These are phyloP conservation scores for Phytophthora chlamydospora DNA, from an alignment of 352 stramenopile genomes.

Conservation along the genomic window DNA sequence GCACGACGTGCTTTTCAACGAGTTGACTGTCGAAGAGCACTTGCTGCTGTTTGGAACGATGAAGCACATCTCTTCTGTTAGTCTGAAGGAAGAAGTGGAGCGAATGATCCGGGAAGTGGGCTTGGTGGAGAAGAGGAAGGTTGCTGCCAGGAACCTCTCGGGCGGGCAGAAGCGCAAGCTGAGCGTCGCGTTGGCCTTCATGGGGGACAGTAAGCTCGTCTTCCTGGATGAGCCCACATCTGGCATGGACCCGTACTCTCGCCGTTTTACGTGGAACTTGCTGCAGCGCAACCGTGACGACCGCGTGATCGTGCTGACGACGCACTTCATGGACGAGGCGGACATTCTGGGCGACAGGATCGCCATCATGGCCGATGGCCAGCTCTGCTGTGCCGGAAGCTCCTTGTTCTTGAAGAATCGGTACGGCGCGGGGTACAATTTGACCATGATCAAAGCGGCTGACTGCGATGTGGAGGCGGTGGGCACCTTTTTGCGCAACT, in stretches of 20 bases:
- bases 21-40: conserved; percentile 96
- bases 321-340: conserved; percentile 90
- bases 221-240: conserved; percentile 94
- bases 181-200: conserved; percentile 94
- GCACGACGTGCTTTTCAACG: conserved; percentile 95
- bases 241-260: conserved; percentile 96
- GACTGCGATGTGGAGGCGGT: conserved; percentile 44
- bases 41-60: conserved; percentile 93
- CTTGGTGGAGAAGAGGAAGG: conserved; percentile 88
- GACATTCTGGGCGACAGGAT: conserved; percentile 81
- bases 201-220: conserved; percentile 92
- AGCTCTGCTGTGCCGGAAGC: conserved; percentile 84
- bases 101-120: conserved; percentile 83
- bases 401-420: conserved; percentile 94
- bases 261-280: conserved; percentile 95
- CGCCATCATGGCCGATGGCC: conserved; percentile 93
- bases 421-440: conserved; percentile 92
- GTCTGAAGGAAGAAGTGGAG: conserved; percentile 57
- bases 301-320: conserved; percentile 86
- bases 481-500: conserved; percentile 47
- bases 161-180: conserved; percentile 97
- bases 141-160: conserved; percentile 68
- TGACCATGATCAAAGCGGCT: conserved; percentile 64
- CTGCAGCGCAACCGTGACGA: conserved; percentile 81
- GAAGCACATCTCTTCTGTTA: conserved; percentile 76